Base-by-base conservation (phyloP, 73 alveolate genomes). In the Paraurostyla sp. region DNA sequence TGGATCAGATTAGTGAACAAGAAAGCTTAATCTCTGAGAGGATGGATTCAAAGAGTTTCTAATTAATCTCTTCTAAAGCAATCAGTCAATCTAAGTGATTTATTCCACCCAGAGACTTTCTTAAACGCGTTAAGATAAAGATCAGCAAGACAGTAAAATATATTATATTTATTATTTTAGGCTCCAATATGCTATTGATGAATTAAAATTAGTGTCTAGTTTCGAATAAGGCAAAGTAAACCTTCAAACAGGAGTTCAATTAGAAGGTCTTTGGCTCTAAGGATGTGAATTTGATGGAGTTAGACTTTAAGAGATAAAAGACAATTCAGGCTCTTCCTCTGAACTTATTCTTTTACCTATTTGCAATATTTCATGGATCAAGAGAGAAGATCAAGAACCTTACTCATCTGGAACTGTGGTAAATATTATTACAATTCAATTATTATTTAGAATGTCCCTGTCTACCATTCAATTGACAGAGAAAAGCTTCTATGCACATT, bases 61-160 rank as follows among this genome's bases (percentile, higher is more conserved):
- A 81, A 91, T 23, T 94, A 93, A 54, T 71, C 68, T 36, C 89
- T 96, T 42, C 90, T 98, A 22, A 92, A 93, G 54, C 76, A 73
- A 41, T 56, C 95, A 22, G 91, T 98, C 30, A 93, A 95, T 89
- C 84, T 98, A 93, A 93, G 99, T 71, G 99, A 98, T 56, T 90
- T 98, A 45, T 98, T 98, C 94, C 99, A 97, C 81, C 99, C 99
- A 29, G 99, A 98, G 85, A 98, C 99, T 0, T 98, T 97, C 97
- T 89, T 98, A 84, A 98, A 98, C 92, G 99, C 99, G 25, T 90
- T 97, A 32, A 97, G 99, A 91, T 97, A 98, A 83, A 95, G 94
- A 73, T 82, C 98, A 42, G 99, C 99, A 23, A 97, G 99, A 95
- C 93, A 91, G 89, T 62, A 62, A 62, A 33, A 16, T 62, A 9